Conservation (phyloP, 192 early-diverging fungal genomes). For the Diversispora eburnea region DNA sequence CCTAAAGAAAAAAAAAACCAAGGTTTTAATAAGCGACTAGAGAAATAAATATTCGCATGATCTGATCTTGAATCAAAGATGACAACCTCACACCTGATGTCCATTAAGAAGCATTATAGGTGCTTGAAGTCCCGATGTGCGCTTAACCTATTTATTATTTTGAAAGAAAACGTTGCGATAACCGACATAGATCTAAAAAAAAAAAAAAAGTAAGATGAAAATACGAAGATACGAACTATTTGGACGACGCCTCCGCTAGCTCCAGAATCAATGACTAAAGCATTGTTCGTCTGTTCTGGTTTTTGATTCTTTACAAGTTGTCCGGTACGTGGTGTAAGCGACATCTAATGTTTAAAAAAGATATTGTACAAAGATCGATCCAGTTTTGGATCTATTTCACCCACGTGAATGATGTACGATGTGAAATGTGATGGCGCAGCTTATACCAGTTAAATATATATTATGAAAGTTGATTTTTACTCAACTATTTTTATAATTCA, state of each 20-base stretch:
- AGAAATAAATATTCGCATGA: neutral
- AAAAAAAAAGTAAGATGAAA: too few relatives aligned
- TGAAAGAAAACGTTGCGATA: too few relatives aligned
- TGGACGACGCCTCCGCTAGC: conserved; percentile 33
- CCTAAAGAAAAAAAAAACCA: conserved; percentile 41
- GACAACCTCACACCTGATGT: conserved; percentile 50
- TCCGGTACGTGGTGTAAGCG: neutral
- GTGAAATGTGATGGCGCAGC: too few relatives aligned
- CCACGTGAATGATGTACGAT: neutral
- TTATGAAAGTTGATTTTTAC: too few relatives aligned
- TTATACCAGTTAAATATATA: too few relatives aligned
- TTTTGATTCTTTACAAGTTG: conserved; percentile 40
- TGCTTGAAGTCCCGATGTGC: conserved; percentile 73
- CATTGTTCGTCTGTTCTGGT: conserved; percentile 35
- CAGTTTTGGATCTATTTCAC: neutral
- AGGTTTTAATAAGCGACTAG: conserved; percentile 35
- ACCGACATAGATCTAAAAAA: neutral
- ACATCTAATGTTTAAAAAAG: neutral
- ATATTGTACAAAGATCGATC: neutral
- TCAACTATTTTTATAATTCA: too few relatives aligned
- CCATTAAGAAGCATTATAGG: conserved; percentile 88
- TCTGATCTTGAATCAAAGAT: conserved; percentile 9
- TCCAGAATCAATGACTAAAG: conserved; percentile 36
- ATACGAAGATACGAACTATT: conserved; percentile 30
- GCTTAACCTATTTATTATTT: conserved; percentile 26